Evolutionary conservation across 768 basidiomycete genomes (phyloP), one percentile per base, ranked within the genome.

Genomic region (Lentinula guzmanii): DNA sequence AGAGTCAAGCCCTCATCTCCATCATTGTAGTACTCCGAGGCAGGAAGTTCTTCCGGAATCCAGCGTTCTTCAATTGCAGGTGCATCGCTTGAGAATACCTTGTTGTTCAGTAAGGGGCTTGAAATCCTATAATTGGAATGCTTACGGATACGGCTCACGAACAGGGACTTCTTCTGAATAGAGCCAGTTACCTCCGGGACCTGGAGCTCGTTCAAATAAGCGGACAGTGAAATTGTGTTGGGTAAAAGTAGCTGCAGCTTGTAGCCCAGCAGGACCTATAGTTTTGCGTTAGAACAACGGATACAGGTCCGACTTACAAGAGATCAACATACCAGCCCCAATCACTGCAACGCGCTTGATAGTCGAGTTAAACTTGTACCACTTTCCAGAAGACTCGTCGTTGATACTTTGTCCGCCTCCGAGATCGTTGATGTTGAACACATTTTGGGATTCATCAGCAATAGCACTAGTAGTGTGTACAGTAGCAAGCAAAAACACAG

Each of bases 161-260:
- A 51, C 63, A 3, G 66, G 67, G 0, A 62, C 52, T 16, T 62
- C 58, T 9, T 68, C 65, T 1, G 66, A 63, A 50, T 64, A 66
- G 33, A 66, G 63, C 67, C 66, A 68, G 39, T 63, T 66, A 3
- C 66, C 67, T 5, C 67, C 67, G 4, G 67, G 67, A 34, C 58
- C 59, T 7, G 64, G 64, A 10, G 67, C 64, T n/a, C 63, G 65
- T 9, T 68, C 67, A 52, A 66, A 68, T 2, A 66, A 61, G 4
- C 65, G 65, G n/a, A 68, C 66, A 18, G 54, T 58, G 15, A 68
- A 42, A 31, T 63, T 62, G 0, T 45, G 21, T 1, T 41, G 39
- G 1, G 50, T n/a, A 1, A 68, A 55, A 9, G 53, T 21, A 15
- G 64, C 61, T 1, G 65, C 65, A 4, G 67, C 65, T 42, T 65